Conservation (phyloP, 257 asterid genomes). For the Anisodus acutangulus region DNA sequence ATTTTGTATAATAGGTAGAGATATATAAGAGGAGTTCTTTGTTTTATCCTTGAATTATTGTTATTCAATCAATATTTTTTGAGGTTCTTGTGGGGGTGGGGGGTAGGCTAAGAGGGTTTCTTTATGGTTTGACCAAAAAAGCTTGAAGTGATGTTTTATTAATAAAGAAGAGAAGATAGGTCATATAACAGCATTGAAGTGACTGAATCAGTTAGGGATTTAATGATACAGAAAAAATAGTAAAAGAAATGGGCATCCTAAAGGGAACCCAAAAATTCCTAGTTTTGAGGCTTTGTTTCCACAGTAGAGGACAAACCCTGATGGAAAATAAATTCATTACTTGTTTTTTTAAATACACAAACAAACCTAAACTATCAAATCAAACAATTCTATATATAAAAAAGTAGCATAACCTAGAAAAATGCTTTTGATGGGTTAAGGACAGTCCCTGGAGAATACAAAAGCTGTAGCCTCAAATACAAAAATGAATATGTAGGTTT, state of each 20-base stretch:
- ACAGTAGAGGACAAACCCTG: conserved; percentile 56
- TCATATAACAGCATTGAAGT: conserved; percentile 52
- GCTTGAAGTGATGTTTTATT: conserved; percentile 42
- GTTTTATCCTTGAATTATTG: not conserved
- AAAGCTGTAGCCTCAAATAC: conserved; percentile 25
- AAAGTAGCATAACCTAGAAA: not conserved
- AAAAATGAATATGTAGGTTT: conserved; percentile 32
- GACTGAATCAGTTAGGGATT: conserved; percentile 62
- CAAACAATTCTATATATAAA: not conserved
- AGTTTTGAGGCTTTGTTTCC: conserved; percentile 50
- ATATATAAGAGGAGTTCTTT: not conserved
- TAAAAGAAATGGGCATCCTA: not conserved
- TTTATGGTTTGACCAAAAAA: conserved; percentile 32
- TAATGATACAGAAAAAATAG: conserved; percentile 37
- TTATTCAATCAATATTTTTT: not conserved
- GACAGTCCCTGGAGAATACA: not conserved
- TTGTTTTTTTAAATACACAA: conserved; percentile 3
- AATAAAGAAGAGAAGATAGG: conserved; percentile 11
- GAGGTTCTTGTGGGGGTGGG: not conserved
- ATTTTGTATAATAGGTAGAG: not conserved
- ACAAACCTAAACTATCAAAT: conserved; percentile 11
- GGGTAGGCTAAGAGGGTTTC: not conserved
- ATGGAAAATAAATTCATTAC: conserved; percentile 38
- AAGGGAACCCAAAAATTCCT: conserved; percentile 15
- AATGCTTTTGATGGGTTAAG: conserved; percentile 8